Evolutionary conservation across 2,329 filamentous ascomycete genomes (phyloP), one percentile per base, ranked within the genome.

Genomic region (Phoma sp.): DNA sequence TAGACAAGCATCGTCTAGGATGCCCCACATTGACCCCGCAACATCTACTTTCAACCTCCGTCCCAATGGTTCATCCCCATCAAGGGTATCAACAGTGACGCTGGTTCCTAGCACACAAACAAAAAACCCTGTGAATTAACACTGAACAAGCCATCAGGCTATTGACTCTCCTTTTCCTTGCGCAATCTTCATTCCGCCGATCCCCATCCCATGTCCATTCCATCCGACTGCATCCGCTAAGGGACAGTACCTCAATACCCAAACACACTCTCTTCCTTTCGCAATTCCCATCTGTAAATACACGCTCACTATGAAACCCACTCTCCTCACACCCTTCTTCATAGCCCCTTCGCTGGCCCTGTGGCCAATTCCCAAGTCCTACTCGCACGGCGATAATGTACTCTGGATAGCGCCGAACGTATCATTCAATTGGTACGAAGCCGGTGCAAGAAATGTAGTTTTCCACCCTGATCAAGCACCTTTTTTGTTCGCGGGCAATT

Each of bases 311-410:
- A 75, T 75, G 73, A 72, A 59, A 30, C 32, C 46, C n/a, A 21
- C 64, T 29, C 4, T 57, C 12, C 30, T 46, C 2, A 4, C 67
- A 17, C 50, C 61, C 37, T 47, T 69, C 21, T 61, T 71, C 37
- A 25, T 60, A 21, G 56, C 62, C 4, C 53, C 68, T n/a, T 68
- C 65, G 7, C 37, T 63, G 3, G 78, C 78, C 2, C 62, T 80
- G 45, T 80, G 78, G 78, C 78, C 78, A 1, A 62, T 76, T 7
- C 78, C 78, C 12, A 55, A 62, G 7, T 64, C 57, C 1, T 77
- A 77, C 46, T 62, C 65, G 9, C 67, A 71, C 26, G 78, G 78
- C 17, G 65, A 76, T 42, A 65, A 59, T 21, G 72, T 76, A 9
- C 51, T 80, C 2, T 80, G 75, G 68, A 73, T 80, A 32, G 60